phyloP scores from a whole-genome alignment of 1,139 yeast species.

The Magnusiomyces ingens region DNA sequence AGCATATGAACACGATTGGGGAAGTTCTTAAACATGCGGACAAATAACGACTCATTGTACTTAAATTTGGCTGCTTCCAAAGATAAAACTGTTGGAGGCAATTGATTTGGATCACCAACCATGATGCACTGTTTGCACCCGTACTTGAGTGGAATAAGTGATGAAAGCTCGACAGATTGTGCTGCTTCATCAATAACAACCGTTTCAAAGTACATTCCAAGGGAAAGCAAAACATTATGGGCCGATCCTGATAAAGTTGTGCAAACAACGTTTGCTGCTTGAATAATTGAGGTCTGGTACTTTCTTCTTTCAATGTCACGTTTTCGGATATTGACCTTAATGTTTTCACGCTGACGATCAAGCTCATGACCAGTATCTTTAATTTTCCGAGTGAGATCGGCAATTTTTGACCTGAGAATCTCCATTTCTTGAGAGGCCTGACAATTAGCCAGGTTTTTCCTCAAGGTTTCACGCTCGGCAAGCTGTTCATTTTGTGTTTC shows the following conservation, averaged over 20 bases:
- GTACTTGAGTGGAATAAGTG: slow-evolving; percentile 84
- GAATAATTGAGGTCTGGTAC: slow-evolving; percentile 63
- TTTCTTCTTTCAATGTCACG: slow-evolving; percentile 74
- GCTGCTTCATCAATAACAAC: slow-evolving; percentile 97
- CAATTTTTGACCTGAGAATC: slow-evolving; percentile 26
- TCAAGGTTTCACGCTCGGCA: slow-evolving; percentile 44
- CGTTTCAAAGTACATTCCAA: slow-evolving; percentile 79
- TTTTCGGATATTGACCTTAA: slow-evolving; percentile 45
- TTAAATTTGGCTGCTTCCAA: slow-evolving; percentile 72
- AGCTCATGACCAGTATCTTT: slow-evolving; percentile 63
- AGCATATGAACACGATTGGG: slow-evolving; percentile 61
- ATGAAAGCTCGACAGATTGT: slow-evolving; percentile 89
- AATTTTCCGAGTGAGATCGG: slow-evolving; percentile 52
- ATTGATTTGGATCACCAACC: slow-evolving; percentile 98
- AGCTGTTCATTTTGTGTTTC: slow-evolving; percentile 48
- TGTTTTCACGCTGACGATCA: slow-evolving; percentile 68
- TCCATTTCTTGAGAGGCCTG: slow-evolving; percentile 25
- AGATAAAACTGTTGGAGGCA: slow-evolving; percentile 94
- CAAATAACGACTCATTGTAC: slow-evolving; percentile 89
- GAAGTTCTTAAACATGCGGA: slow-evolving; percentile 73
- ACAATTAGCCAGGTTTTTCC: slow-evolving; percentile 30
- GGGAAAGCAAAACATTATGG: slow-evolving; percentile 69
- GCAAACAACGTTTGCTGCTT: slow-evolving; percentile 81
- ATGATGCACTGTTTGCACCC: slow-evolving; percentile 87
- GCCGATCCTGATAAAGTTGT: slow-evolving; percentile 93